Conservation (phyloP, 495 filamentous ascomycete genomes). For the Margaritispora aquatica region DNA sequence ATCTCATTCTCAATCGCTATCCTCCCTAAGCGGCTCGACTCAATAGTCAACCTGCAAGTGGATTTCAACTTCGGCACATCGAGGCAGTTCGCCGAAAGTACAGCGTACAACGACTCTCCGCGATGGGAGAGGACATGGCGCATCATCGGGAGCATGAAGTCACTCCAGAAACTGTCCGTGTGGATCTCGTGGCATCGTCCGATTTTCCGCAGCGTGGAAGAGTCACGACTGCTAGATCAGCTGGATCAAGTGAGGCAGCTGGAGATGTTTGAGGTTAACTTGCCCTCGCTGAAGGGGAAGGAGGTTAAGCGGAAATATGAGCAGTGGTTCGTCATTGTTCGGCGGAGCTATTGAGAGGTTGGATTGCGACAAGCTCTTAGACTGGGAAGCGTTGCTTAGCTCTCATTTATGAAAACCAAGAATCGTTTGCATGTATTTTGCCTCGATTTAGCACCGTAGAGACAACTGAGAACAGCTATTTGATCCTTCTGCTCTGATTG, state of each 20-base stretch:
- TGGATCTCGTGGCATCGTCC: conserved; percentile 7
- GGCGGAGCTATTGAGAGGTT: too few species aligned
- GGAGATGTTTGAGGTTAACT: conserved; percentile 7
- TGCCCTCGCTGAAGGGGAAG: conserved; percentile 3
- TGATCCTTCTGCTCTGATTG: too few species aligned
- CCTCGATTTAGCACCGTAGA: too few species aligned
- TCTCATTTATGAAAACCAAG: too few species aligned
- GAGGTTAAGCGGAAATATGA: background rate
- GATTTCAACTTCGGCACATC: conserved; percentile 8
- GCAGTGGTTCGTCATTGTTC: background rate
- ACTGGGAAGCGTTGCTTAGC: too few species aligned
- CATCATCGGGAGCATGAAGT: conserved; percentile 7
- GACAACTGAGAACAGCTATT: too few species aligned
- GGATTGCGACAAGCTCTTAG: too few species aligned
- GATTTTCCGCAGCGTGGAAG: background rate
- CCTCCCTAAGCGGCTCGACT: conserved; percentile 10
- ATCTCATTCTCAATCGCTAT: conserved; percentile 9
- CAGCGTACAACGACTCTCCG: conserved; percentile 1
- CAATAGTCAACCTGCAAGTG: conserved; percentile 5
- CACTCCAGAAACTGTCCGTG: conserved; percentile 1
- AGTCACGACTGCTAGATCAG: conserved; percentile 11
- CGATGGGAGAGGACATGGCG: conserved; percentile 14
- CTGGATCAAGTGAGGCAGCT: conserved; percentile 1
- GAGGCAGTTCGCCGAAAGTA: conserved; percentile 1
- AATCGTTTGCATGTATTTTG: too few species aligned